phyloP scores from a whole-genome alignment of 225 moss, liverwort and hornwort species.

The Polytrichum commune region DNA sequence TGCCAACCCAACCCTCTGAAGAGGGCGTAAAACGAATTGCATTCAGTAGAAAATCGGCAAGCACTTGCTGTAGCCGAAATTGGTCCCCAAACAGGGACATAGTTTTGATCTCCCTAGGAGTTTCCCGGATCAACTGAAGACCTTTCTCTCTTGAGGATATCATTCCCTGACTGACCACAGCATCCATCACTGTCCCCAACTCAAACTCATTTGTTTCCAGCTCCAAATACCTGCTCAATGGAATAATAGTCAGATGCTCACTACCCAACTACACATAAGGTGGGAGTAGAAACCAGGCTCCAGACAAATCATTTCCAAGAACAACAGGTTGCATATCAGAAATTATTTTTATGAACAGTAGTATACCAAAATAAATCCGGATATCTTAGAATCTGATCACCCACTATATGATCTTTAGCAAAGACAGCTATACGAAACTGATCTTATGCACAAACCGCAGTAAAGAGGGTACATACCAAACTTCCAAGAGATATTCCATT shows the following conservation, averaged over 20 bases:
- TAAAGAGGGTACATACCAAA: too few species aligned
- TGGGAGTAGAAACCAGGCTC: too few species aligned
- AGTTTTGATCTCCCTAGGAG: slow-evolving; percentile 47
- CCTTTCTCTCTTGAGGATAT: slow-evolving; percentile 59
- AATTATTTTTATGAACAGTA: too few species aligned
- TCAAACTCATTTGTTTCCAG: slow-evolving; percentile 54
- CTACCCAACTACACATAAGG: too few species aligned
- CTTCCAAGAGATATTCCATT: too few species aligned
- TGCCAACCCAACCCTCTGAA: slow-evolving; percentile 59
- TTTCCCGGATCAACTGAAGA: slow-evolving; percentile 58
- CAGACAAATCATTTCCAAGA: too few species aligned
- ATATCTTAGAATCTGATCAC: background rate
- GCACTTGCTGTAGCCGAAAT: slow-evolving; percentile 58
- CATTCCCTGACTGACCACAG: slow-evolving; percentile 63
- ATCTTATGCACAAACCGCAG: too few species aligned
- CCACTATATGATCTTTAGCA: background rate
- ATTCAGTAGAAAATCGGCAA: slow-evolving; percentile 55
- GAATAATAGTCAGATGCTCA: background rate
- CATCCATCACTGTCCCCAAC: slow-evolving; percentile 65
- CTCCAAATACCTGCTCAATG: slow-evolving; percentile 48
- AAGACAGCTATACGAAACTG: too few species aligned
- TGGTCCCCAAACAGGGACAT: slow-evolving; percentile 61
- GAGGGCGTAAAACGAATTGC: slow-evolving; percentile 63
- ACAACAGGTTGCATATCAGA: too few species aligned
- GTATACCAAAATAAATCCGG: background rate